Conservation (phyloP, 805 yeast genomes). For the Suhomyces sp. region DNA sequence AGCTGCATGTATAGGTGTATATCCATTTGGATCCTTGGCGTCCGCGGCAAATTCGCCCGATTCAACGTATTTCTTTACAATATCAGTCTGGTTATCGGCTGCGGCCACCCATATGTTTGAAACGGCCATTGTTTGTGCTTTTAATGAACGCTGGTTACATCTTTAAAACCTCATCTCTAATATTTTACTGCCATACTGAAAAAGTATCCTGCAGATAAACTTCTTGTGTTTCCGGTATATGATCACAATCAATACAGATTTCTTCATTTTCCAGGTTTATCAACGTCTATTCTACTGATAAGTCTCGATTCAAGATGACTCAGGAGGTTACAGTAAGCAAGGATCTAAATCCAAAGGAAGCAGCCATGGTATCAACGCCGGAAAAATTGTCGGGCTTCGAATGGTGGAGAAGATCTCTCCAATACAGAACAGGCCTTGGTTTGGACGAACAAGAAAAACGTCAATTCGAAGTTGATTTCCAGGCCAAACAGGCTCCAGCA, state of each 20-base stretch:
- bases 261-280: too few species aligned
- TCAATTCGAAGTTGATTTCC: conserved; percentile 60
- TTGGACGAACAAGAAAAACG: conserved; percentile 48
- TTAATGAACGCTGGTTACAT: too few species aligned
- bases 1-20: conserved; percentile 97
- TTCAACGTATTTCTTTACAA: conserved; percentile 57
- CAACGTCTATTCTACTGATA: too few species aligned
- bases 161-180: too few species aligned
- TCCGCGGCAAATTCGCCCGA: conserved; percentile 60
- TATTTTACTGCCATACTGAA: too few species aligned
- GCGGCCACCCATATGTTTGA: conserved; percentile 93
- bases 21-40: conserved; percentile 86
- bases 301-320: too few species aligned
- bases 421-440: conserved; percentile 71
- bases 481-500: conserved; percentile 38
- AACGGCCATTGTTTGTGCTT: too few species aligned
- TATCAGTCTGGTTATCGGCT: conserved; percentile 69
- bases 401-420: conserved; percentile 78
- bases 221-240: background rate
- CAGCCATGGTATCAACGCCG: conserved; percentile 26
- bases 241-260: too few species aligned
- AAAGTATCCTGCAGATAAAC: too few species aligned
- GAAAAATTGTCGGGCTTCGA: conserved; percentile 54
- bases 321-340: too few species aligned
- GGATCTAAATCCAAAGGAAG: too few species aligned